Evolutionary conservation across 2,329 filamentous ascomycete genomes (phyloP), one percentile per base, ranked within the genome.

Genomic region (Ophiostoma populinum): DNA sequence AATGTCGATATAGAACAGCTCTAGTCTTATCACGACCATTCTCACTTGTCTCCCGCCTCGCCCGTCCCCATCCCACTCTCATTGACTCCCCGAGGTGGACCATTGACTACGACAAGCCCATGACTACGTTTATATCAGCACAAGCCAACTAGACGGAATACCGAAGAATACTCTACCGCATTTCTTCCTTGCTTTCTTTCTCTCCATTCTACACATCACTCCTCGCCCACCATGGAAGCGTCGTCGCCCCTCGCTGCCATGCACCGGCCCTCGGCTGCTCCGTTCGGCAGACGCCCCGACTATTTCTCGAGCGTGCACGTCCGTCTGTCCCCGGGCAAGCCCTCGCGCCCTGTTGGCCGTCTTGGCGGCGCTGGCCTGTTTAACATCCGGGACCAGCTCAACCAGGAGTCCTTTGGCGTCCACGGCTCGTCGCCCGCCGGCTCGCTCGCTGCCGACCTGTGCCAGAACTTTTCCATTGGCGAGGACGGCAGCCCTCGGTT

Each of bases 401-500:
- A 59, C 26, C 55, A 65, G 24, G 86, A 92, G 55, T 93, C 90
- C 61, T 92, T 95, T 61, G 75, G 67, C 48, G 63, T 82, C 49
- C 73, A 74, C 46, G 82, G 83, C 32, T 92, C 86, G 15, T 98
- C 90, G 38, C 90, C 90, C 6, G 86, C 85, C 24, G 75, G 83
- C 35, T 92, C 82, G 51, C 63, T 98, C 46, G 87, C 86, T 27
- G 86, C 85, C 42, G 90, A 98, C 58, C 67, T 95, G 48, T 94
- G 86, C 39, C 85, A 93, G 53, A 98, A 95, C 62, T 92, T 95
- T 54, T 80, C 87, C 53, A 80, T 95, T 54, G 86, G 94, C 57
- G 83, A 59, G 41, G 65, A 72, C 37, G 55, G 79, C 51, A 92
- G 83, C 56, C 83, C 83, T 22, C 76, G 80, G 55, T 67, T 86